A percentile compares a stretch with the other conserved stretches of the same genome.
Conservation (phyloP, 352 stramenopile species). For the Thalassiosira hispida region DNA sequence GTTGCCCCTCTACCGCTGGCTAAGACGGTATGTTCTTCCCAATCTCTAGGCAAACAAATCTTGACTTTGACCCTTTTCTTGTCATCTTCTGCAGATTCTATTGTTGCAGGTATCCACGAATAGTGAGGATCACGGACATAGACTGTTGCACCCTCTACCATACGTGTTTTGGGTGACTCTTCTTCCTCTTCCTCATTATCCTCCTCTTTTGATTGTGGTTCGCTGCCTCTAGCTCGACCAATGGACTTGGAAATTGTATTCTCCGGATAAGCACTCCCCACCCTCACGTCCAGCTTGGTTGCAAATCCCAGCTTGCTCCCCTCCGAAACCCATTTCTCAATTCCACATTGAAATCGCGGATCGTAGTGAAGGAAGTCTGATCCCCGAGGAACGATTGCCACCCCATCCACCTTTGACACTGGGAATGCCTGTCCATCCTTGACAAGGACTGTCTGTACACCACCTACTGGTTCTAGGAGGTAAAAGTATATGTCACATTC, state of each 20-base stretch:
- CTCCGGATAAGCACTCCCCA: conserved; percentile 19
- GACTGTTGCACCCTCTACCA: conserved; percentile 33
- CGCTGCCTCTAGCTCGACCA: background rate
- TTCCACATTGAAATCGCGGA: conserved; percentile 21
- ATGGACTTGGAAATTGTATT: conserved; percentile 15
- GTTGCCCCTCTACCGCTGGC: background rate
- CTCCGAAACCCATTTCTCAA: conserved; percentile 45
- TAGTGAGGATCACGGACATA: conserved; percentile 54
- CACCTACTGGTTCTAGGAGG: conserved; percentile 5
- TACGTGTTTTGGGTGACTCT: conserved; percentile 12
- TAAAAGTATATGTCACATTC: conserved; percentile 49
- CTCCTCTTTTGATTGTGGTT: conserved; percentile 2
- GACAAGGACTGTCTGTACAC: conserved; percentile 14
- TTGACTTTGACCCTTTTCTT: conserved; percentile 48
- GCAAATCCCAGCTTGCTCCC: conserved; percentile 44
- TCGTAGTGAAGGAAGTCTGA: conserved; percentile 46
- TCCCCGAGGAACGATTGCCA: conserved; percentile 28
- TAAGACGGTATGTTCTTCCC: conserved; percentile 56
- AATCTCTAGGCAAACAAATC: conserved; percentile 49
- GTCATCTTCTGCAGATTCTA: conserved; percentile 47
- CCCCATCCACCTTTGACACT: conserved; percentile 8
- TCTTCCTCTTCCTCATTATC: background rate
- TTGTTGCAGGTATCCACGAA: conserved; percentile 53
- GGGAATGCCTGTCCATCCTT: conserved; percentile 29
- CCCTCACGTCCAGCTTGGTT: conserved; percentile 37